Base-by-base conservation (phyloP, 1,139 yeast genomes). In the Candida tetrigidarum region DNA sequence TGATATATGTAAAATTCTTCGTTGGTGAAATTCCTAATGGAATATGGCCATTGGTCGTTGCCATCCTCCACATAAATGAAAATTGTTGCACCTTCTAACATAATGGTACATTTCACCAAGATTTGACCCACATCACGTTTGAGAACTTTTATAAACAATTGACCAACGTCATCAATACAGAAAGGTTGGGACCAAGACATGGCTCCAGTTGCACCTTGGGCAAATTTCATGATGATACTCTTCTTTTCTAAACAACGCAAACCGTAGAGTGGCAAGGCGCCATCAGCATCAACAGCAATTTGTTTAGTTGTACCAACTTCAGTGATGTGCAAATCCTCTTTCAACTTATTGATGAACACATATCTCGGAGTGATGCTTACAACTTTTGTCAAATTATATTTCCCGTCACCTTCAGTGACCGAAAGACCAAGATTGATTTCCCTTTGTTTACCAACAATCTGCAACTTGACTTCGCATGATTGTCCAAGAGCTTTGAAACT, bases 401-500 rank as follows among this genome's bases (percentile, higher is more conserved):
- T 83, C 2, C 98, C 99, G 53, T 81, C 83, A 11, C 98, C 99
- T 55, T 92, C 98, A 0, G 77, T 66, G 5, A 93, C 78, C 18
- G 81, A 73, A 15, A 92, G 66, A 11, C 97, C 98, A 19, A 92
- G 69, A 59, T 87, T 84, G 52, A 83, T 80, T 56, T 90, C 97
- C 9, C 80, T 63, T 47, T 80, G 86, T 48, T 76, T 78, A 12
- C 81, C 81, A 35, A 74, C 72, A 1, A 85, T 58, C 39, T 81
- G 83, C 37, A 90, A 77, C 7, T 73, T 72, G 2, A 86, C 77
- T 44, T 90, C 96, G 37, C 79, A 76, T 0, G 84, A 73, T 54
- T 90, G 95, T 0, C 99, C 99, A 48, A 93, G 78, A 2, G 96
- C 96, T 60, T 92, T 97, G 57, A 93, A 83, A 62, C 96, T 86